phyloP scores from a whole-genome alignment of 1,284 basidiomycete genomes.

The Ustilago curta region DNA sequence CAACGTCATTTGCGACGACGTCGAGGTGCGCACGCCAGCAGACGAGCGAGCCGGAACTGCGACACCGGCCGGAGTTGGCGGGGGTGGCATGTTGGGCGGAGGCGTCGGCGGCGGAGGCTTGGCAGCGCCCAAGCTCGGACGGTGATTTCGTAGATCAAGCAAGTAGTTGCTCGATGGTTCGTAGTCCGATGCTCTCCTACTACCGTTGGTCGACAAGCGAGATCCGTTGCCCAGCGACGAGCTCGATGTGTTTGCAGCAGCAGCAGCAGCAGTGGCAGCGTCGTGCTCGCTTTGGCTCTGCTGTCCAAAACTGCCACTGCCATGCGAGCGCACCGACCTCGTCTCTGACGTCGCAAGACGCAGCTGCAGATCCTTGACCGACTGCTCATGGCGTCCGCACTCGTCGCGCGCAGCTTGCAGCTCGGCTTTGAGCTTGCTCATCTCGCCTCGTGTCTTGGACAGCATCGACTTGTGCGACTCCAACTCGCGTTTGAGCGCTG shows the following conservation, averaged over 20 bases:
- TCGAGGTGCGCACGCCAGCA: slow-evolving; percentile 49
- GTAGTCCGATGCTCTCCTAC: slow-evolving; percentile 27
- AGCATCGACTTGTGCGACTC: slow-evolving; percentile 80
- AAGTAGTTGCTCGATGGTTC: slow-evolving; percentile 10
- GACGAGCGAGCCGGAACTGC: slow-evolving; percentile 21
- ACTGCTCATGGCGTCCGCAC: slow-evolving; percentile 72
- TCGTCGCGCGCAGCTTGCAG: slow-evolving; percentile 81
- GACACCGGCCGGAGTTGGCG: slow-evolving; percentile 69
- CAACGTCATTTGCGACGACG: slow-evolving; percentile 52
- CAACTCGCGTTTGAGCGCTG: slow-evolving; percentile 72
- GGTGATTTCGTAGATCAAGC: slow-evolving; percentile 32
- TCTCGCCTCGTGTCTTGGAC: slow-evolving; percentile 70
- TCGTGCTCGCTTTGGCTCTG: slow-evolving; percentile 42
- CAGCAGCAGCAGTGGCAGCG: slow-evolving; percentile 16
- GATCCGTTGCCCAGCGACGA: slow-evolving; percentile 26
- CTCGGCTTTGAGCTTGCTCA: slow-evolving; percentile 74
- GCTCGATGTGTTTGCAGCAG: not conserved
- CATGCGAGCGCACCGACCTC: slow-evolving; percentile 46
- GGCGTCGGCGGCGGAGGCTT: slow-evolving; percentile 89
- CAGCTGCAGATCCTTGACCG: slow-evolving; percentile 51
- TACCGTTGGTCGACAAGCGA: slow-evolving; percentile 30
- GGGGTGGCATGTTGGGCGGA: slow-evolving; percentile 86
- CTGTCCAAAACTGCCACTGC: slow-evolving; percentile 41
- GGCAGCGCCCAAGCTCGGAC: slow-evolving; percentile 64
- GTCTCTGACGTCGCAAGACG: slow-evolving; percentile 57